phyloP scores from a whole-genome alignment of 2,329 filamentous ascomycete species.

The Fusarium sp. region DNA sequence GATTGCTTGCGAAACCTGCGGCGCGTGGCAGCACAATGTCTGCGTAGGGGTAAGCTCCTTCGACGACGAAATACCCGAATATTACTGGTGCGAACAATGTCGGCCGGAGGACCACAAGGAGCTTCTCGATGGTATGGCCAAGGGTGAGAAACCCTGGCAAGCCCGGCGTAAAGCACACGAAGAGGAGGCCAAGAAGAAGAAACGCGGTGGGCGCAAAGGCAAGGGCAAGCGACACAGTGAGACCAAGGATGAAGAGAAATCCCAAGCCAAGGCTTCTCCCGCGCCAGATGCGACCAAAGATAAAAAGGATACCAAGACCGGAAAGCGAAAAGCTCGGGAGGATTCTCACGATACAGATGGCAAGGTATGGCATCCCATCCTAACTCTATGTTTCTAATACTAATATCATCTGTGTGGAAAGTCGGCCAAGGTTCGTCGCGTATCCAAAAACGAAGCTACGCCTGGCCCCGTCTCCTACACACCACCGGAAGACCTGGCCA shows the following conservation, averaged over 20 bases:
- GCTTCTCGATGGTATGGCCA: slow-evolving; percentile 78
- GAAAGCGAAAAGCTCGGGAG: slow-evolving; percentile 67
- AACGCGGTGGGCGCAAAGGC: slow-evolving; percentile 67
- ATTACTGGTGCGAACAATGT: slow-evolving; percentile 95
- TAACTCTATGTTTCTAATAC: background rate
- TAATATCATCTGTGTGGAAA: slow-evolving; percentile 40
- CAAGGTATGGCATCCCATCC: slow-evolving; percentile 55
- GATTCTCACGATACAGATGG: slow-evolving; percentile 62
- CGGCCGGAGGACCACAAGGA: slow-evolving; percentile 83
- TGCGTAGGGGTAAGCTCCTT: slow-evolving; percentile 88
- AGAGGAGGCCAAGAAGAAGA: slow-evolving; percentile 67
- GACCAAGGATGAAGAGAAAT: slow-evolving; percentile 67
- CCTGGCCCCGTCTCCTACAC: slow-evolving; percentile 51
- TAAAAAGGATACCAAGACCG: slow-evolving; percentile 58
- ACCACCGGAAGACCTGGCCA: slow-evolving; percentile 61
- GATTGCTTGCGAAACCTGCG: slow-evolving; percentile 94
- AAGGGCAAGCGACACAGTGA: slow-evolving; percentile 75
- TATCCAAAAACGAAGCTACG: slow-evolving; percentile 58
- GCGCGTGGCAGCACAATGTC: slow-evolving; percentile 96
- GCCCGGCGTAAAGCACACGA: slow-evolving; percentile 70
- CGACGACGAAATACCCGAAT: slow-evolving; percentile 78
- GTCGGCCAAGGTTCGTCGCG: slow-evolving; percentile 60
- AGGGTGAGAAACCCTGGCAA: slow-evolving; percentile 89
- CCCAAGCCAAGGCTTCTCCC: slow-evolving; percentile 53
- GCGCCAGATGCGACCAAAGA: slow-evolving; percentile 57